Conservation (phyloP, 2,329 filamentous ascomycete genomes). For the Diplodia corticola region DNA sequence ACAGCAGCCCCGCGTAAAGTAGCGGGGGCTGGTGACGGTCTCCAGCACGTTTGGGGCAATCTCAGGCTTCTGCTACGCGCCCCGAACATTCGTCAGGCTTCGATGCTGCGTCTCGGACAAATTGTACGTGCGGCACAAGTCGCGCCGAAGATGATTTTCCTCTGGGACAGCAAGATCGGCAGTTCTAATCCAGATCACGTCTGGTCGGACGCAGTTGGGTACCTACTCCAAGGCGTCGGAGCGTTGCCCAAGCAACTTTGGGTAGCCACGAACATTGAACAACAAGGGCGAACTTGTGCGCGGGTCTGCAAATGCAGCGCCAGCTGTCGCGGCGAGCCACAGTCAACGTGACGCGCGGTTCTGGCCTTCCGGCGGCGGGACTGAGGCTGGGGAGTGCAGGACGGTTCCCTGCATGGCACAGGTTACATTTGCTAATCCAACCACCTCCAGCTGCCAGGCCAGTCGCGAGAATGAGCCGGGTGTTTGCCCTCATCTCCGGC, state of each 20-base stretch:
- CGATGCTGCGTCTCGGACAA: slow-evolving; percentile 13
- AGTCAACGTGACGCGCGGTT: slow-evolving; percentile 1
- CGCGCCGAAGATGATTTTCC: slow-evolving; percentile 19
- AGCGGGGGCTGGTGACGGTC: neutral
- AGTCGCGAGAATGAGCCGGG: slow-evolving; percentile 14
- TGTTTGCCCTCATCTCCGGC: slow-evolving; percentile 12
- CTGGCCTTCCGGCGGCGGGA: neutral
- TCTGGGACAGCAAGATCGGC: slow-evolving; percentile 13
- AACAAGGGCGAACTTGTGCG: neutral
- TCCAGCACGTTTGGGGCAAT: neutral
- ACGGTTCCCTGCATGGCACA: slow-evolving; percentile 17
- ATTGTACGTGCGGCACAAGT: slow-evolving; percentile 7
- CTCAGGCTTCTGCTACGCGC: slow-evolving; percentile 17
- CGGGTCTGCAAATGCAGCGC: neutral
- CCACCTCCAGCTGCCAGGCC: neutral
- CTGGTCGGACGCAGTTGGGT: slow-evolving; percentile 13
- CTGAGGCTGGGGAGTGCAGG: slow-evolving; percentile 16
- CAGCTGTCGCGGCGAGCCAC: slow-evolving; percentile 6
- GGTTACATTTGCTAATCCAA: slow-evolving; percentile 9
- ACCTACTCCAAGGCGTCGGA: slow-evolving; percentile 7
- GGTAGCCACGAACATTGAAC: slow-evolving; percentile 5
- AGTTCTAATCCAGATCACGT: slow-evolving; percentile 12
- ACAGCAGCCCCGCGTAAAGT: slow-evolving; percentile 3
- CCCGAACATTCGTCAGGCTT: slow-evolving; percentile 17
- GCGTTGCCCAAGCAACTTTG: slow-evolving; percentile 22